A percentile compares a stretch with the other conserved stretches of the same genome.
Conservation (phyloP, 1,284 basidiomycete species). For the Gomphus sp. region DNA sequence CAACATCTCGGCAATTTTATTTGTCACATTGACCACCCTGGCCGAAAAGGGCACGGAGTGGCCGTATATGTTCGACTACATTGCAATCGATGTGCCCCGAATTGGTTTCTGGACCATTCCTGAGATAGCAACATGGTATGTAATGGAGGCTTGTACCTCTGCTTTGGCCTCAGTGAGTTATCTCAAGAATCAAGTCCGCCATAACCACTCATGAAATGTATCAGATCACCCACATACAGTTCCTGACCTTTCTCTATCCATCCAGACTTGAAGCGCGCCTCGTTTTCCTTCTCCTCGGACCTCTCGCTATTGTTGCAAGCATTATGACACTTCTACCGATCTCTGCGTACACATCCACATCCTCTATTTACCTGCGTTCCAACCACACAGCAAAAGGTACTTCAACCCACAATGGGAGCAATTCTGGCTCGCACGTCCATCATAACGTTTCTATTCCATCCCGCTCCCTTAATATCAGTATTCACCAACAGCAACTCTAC, state of each 20-base stretch:
- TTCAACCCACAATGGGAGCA: too few relatives aligned
- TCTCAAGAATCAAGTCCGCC: not conserved
- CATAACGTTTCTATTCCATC: not conserved
- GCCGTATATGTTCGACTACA: conserved; percentile 94
- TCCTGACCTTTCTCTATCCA: conserved; percentile 92
- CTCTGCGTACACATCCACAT: not conserved
- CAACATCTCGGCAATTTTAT: conserved; percentile 67
- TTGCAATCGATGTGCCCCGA: conserved; percentile 76
- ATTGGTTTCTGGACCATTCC: conserved; percentile 52
- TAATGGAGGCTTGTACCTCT: conserved; percentile 82
- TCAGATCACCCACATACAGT: conserved; percentile 96
- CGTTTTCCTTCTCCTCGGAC: conserved; percentile 84
- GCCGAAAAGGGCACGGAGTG: conserved; percentile 61
- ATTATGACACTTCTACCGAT: conserved; percentile 82
- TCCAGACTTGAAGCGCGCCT: conserved; percentile 86
- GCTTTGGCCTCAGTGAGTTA: conserved; percentile 74
- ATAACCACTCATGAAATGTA: not conserved
- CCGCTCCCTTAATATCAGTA: conserved; percentile 22
- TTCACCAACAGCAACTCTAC: conserved; percentile 12
- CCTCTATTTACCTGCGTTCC: not conserved
- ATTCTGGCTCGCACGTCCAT: not conserved
- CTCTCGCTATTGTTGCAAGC: conserved; percentile 79
- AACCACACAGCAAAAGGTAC: not conserved
- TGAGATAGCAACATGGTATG: conserved; percentile 74
- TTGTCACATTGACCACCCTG: conserved; percentile 60